Evolutionary conservation across 805 yeast genomes (phyloP).

Genomic region (Candida railenensis): DNA sequence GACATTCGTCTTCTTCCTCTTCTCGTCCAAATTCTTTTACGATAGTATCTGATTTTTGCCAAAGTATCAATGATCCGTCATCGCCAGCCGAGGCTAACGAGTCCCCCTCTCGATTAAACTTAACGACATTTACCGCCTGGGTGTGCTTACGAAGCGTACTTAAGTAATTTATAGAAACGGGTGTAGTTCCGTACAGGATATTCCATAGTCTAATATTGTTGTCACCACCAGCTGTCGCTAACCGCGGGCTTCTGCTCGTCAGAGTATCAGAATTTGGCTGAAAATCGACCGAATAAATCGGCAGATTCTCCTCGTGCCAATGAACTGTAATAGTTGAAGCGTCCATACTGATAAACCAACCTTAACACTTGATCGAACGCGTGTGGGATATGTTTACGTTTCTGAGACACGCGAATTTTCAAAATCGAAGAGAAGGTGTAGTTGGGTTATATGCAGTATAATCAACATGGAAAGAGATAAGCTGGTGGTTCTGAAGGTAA

Average conservation of each 20-base stretch:
- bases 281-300: slow-evolving; percentile 66
- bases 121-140: slow-evolving; percentile 89
- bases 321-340: slow-evolving; percentile 55
- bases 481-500: too few relatives aligned
- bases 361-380: too few relatives aligned
- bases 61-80: slow-evolving; percentile 83
- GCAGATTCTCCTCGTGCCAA: slow-evolving; percentile 76
- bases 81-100: slow-evolving; percentile 89
- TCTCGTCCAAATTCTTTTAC: slow-evolving; percentile 61
- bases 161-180: slow-evolving; percentile 42
- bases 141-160: slow-evolving; percentile 85
- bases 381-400: too few relatives aligned
- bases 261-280: slow-evolving; percentile 39
- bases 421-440: too few relatives aligned
- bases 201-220: slow-evolving; percentile 72
- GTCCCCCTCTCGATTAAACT: slow-evolving; percentile 73
- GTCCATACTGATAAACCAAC: slow-evolving; percentile 25
- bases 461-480: too few relatives aligned
- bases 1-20: slow-evolving; percentile 48
- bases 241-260: slow-evolving; percentile 35
- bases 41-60: slow-evolving; percentile 61
- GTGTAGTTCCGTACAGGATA: slow-evolving; percentile 4
- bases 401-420: too few relatives aligned
- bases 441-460: too few relatives aligned
- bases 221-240: slow-evolving; percentile 95